Evolutionary conservation across 305 asterid species (phyloP), one percentile per base, ranked within the genome.

Genomic region (Ruellia speciosa): DNA sequence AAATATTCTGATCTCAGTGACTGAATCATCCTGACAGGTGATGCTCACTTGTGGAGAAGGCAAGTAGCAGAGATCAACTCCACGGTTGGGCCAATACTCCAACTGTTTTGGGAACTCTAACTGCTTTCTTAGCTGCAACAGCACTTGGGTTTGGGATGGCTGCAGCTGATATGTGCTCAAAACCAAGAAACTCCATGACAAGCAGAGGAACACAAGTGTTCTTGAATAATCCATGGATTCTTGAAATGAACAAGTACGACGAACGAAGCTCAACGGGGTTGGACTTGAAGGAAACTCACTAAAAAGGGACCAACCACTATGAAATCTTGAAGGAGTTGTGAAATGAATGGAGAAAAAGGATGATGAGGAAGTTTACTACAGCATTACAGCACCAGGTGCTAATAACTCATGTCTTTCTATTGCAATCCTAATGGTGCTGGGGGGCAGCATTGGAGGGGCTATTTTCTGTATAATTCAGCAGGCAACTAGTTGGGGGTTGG

Each of bases 41-140:
- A 80, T 48, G 71, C 74, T 77, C 58, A 74, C 79, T 49, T 73
- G 79, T 2, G 83, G 65, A 12, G 87, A 66, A 46, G 90, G 65
- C 7, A 60, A 18, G 55, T 57, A 70, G 40, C 90, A 79, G 57
- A 77, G 75, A 63, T 79, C 81, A 35, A 60, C 15, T 20, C 59
- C 49, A 15, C 52, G 66, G 18, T 49, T 59, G 10, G 52, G 48
- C 87, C 85, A 82, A 46, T 48, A 40, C 28, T 82, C 81, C 14
- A 80, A 51, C 41, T 69, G 76, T 14, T 62, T 77, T 55, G 90
- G 90, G 68, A 80, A 71, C 72, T 82, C 90, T 33, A 82, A 66
- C 14, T 80, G 85, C 75, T 74, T 77, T 34, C 78, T 73, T 16
- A 82, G 52, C 77, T 82, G 90, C 49, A 80, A 52, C 43, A 82